These are phyloP conservation scores for Priceomyces medius DNA, from an alignment of 805 yeast genomes.

Conservation along the genomic window DNA sequence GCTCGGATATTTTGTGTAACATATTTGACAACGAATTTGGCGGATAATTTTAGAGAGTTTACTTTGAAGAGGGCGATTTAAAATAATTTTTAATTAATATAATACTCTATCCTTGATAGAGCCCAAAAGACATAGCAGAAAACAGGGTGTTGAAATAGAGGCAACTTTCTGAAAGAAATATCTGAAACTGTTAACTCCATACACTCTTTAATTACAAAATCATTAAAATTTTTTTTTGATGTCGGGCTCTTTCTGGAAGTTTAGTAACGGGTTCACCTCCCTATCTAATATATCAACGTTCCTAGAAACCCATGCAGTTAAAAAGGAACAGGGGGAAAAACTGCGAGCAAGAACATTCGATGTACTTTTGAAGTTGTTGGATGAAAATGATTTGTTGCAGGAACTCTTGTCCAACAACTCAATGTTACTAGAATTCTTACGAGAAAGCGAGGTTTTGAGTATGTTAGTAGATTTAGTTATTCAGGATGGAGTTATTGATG, in stretches of 20 bases:
- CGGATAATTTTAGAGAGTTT: neutral
- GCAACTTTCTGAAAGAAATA: neutral
- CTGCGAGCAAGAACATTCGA: constrained; percentile 19
- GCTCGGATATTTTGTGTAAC: neutral
- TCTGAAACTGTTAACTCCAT: constrained; percentile 1
- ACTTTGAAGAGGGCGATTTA: neutral
- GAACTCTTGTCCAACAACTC: constrained; percentile 44
- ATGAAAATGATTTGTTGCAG: constrained; percentile 44
- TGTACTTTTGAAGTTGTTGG: constrained; percentile 35
- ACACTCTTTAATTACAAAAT: constrained; percentile 2
- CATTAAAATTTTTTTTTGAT: constrained; percentile 14
- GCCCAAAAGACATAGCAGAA: constrained; percentile 4
- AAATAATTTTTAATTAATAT: neutral
- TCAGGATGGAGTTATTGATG: constrained; percentile 23
- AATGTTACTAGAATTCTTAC: constrained; percentile 39
- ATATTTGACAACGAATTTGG: constrained; percentile 1
- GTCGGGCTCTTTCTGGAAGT: constrained; percentile 51
- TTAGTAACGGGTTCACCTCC: constrained; percentile 46
- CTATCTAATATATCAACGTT: constrained; percentile 40
- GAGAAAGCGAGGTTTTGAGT: constrained; percentile 36
- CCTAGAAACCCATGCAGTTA: constrained; percentile 32
- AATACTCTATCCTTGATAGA: constrained; percentile 5
- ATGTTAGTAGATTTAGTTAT: constrained; percentile 40
- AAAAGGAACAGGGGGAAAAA: constrained; percentile 17
- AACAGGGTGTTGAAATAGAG: constrained; percentile 1